A percentile compares a stretch with the other conserved stretches of the same genome.
Evolutionary conservation across 331 rosid species (phyloP).

Genomic region (Rhamnella rubrinervis): DNA sequence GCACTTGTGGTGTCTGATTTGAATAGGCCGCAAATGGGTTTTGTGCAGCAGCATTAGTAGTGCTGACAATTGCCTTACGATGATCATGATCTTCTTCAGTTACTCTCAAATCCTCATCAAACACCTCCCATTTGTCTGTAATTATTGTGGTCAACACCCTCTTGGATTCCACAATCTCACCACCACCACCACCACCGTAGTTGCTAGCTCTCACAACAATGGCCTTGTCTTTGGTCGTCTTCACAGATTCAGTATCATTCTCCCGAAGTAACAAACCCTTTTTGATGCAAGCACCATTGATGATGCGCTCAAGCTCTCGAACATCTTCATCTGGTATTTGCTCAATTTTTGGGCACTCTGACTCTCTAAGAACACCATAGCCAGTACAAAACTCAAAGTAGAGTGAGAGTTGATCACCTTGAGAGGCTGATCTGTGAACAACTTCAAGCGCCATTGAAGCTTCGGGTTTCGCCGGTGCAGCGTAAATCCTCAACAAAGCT

Average conservation of each 20-base stretch:
- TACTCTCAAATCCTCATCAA: constrained; percentile 44
- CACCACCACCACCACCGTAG: not conserved
- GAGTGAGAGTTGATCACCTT: constrained; percentile 41
- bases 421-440: constrained; percentile 47
- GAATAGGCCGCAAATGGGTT: no score
- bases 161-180: constrained; percentile 4
- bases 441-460: constrained; percentile 48
- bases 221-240: constrained; percentile 16
- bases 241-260: not conserved
- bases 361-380: constrained; percentile 58
- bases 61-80: not conserved
- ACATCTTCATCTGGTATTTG: constrained; percentile 51
- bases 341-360: constrained; percentile 56
- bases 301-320: constrained; percentile 50
- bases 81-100: not conserved
- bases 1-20: not conserved
- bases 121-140: constrained; percentile 80
- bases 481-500: constrained; percentile 46
- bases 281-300: constrained; percentile 23
- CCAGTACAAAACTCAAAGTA: constrained; percentile 57
- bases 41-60: not conserved
- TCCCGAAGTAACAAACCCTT: constrained; percentile 4
- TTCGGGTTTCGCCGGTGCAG: constrained; percentile 42
- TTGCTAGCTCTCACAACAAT: constrained; percentile 6
- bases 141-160: constrained; percentile 52